Evolutionary conservation across 2,329 filamentous ascomycete species (phyloP).

Genomic region (Colletotrichum sp.): DNA sequence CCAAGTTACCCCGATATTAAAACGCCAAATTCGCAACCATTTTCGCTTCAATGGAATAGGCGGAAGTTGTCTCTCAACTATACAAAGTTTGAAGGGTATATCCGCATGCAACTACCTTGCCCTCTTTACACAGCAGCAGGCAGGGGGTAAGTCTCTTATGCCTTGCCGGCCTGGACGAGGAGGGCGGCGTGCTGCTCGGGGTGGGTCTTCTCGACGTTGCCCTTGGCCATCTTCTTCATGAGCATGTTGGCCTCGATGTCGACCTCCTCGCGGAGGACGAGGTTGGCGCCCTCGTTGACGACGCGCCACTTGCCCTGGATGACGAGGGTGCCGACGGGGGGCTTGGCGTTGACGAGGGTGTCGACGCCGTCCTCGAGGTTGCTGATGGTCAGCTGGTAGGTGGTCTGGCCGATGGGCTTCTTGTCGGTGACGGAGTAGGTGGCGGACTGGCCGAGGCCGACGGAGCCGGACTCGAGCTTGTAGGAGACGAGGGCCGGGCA

Average conservation of each 20-base stretch:
- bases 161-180: constrained; percentile 17
- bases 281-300: not conserved
- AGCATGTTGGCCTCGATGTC: constrained; percentile 18
- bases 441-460: constrained; percentile 7
- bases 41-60: not conserved
- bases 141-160: not conserved
- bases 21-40: constrained; percentile 7
- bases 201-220: constrained; percentile 20
- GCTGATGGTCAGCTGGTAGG: constrained; percentile 20
- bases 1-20: not conserved
- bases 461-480: constrained; percentile 14
- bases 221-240: constrained; percentile 22
- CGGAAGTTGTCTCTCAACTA: not conserved
- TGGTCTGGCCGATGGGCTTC: constrained; percentile 21
- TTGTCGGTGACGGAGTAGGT: constrained; percentile 19
- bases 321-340: constrained; percentile 16
- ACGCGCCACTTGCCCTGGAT: constrained; percentile 18
- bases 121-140: not conserved
- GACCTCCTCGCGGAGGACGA: constrained; percentile 17
- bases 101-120: not conserved
- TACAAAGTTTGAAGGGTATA: not conserved
- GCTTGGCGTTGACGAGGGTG: constrained; percentile 19
- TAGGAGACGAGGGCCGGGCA: constrained; percentile 16
- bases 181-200: constrained; percentile 18
- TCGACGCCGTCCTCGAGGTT: constrained; percentile 18